phyloP scores from a whole-genome alignment of 768 basidiomycete species.

The Trichaptum fuscoviolaceum region DNA sequence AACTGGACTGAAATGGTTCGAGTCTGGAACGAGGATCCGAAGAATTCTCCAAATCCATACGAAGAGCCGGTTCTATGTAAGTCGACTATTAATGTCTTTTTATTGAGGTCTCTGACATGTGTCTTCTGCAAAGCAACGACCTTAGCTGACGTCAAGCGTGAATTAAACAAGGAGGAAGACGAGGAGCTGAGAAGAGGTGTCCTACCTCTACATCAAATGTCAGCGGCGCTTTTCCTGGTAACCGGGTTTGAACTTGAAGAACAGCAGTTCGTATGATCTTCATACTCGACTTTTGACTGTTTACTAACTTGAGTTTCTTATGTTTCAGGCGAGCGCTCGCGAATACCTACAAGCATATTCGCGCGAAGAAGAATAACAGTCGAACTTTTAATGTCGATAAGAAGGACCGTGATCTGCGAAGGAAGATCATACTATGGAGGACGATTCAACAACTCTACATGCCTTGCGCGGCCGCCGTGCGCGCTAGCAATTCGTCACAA shows the following conservation, averaged over 20 bases:
- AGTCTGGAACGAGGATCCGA: slow-evolving; percentile 8
- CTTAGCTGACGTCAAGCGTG: neutral
- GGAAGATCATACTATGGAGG: slow-evolving; percentile 8
- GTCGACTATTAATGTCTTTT: neutral
- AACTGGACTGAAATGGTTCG: neutral
- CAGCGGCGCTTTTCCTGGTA: neutral
- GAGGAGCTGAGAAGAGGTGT: neutral
- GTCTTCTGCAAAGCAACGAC: neutral
- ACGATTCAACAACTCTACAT: slow-evolving; percentile 14
- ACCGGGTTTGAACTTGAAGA: slow-evolving; percentile 2
- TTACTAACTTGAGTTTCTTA: neutral
- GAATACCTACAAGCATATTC: neutral
- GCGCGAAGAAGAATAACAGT: neutral
- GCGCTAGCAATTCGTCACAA: neutral
- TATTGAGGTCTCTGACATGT: neutral
- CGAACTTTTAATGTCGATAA: neutral
- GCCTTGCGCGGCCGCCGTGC: slow-evolving; percentile 9
- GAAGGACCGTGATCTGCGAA: neutral
- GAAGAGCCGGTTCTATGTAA: neutral
- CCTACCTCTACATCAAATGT: neutral
- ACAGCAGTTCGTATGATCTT: slow-evolving; percentile 1
- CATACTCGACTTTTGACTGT: neutral
- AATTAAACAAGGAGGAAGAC: slow-evolving; percentile 2
- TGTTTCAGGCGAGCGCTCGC: neutral
- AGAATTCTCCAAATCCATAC: slow-evolving; percentile 12